A percentile compares a stretch with the other conserved stretches of the same genome.
Conservation (phyloP, 768 basidiomycete species). For the Postia placenta region DNA sequence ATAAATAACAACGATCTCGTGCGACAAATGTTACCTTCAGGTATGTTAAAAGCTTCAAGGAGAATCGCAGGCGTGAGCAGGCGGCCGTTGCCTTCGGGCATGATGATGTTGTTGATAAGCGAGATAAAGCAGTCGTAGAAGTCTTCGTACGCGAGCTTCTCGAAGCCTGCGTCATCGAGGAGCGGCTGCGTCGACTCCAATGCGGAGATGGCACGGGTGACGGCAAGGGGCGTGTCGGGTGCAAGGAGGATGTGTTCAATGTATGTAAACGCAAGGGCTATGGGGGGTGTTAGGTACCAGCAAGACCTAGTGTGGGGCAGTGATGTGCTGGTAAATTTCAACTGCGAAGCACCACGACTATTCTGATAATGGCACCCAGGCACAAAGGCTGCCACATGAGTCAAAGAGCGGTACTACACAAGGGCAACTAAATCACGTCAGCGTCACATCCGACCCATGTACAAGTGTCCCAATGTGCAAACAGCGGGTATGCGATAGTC, state of each 20-base stretch:
- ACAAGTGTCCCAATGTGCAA: too few relatives aligned
- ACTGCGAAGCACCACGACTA: too few relatives aligned
- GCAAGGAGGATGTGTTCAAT: conserved; percentile 60
- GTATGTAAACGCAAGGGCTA: conserved; percentile 81
- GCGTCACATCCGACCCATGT: too few relatives aligned
- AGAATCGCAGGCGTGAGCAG: conserved; percentile 33
- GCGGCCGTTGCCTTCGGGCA: conserved; percentile 29
- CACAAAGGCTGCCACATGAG: too few relatives aligned
- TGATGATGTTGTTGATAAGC: conserved; percentile 41
- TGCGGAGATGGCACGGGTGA: conserved; percentile 43
- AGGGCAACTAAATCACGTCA: too few relatives aligned
- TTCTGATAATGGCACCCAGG: conserved; percentile 3
- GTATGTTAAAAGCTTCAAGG: conserved; percentile 47
- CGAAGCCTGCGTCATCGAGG: conserved; percentile 56
- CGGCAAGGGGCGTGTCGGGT: conserved; percentile 38
- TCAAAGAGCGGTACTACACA: too few relatives aligned
- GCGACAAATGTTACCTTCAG: conserved; percentile 33
- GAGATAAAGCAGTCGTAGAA: conserved; percentile 60
- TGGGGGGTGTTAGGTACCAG: too few relatives aligned
- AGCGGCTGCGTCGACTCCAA: conserved; percentile 43
- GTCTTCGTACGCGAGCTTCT: conserved; percentile 65
- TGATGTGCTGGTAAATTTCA: too few relatives aligned
- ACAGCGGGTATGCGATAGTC: too few relatives aligned
- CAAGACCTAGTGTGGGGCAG: too few relatives aligned
- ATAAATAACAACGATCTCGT: background rate